Conservation (phyloP, 2,329 filamentous ascomycete genomes). For the Nigrospora oryzae region DNA sequence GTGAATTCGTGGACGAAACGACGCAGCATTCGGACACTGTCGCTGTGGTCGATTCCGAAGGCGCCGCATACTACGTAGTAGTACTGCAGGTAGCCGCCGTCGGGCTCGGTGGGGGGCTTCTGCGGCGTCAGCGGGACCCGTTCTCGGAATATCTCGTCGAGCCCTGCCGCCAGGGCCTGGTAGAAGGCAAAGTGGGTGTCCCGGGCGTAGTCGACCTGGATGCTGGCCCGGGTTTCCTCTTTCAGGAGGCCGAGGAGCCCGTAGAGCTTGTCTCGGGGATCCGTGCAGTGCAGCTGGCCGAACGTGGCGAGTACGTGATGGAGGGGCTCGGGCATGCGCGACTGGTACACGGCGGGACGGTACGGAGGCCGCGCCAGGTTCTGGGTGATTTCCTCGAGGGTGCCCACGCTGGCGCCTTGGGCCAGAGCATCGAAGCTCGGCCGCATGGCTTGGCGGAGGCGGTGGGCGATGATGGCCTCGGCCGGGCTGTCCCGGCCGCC, state of each 20-base stretch:
- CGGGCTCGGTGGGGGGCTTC: background rate
- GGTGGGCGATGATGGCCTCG: no score
- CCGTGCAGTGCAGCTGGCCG: conserved; percentile 8
- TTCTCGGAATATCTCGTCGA: conserved; percentile 5
- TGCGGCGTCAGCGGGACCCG: background rate
- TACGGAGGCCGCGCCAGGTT: background rate
- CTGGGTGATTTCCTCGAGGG: conserved; percentile 6
- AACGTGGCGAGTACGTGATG: conserved; percentile 6
- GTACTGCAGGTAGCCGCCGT: conserved; percentile 1
- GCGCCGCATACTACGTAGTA: conserved; percentile 7
- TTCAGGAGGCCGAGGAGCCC: conserved; percentile 11
- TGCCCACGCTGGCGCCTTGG: conserved; percentile 4
- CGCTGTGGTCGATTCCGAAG: conserved; percentile 4
- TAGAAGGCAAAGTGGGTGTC: conserved; percentile 63
- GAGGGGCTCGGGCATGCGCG: conserved; percentile 4
- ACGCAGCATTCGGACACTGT: conserved; percentile 2
- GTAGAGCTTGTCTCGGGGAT: conserved; percentile 13
- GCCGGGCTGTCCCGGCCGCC: no score
- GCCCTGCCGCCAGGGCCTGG: conserved; percentile 58
- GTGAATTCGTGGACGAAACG: no score
- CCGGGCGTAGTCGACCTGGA: conserved; percentile 45
- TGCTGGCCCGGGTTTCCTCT: conserved; percentile 10
- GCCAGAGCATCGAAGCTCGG: conserved; percentile 1
- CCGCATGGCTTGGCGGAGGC: background rate
- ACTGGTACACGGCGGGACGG: conserved; percentile 6